These are phyloP conservation scores for Podaxis sp. DNA, from an alignment of 768 basidiomycete genomes.

Conservation along the genomic window DNA sequence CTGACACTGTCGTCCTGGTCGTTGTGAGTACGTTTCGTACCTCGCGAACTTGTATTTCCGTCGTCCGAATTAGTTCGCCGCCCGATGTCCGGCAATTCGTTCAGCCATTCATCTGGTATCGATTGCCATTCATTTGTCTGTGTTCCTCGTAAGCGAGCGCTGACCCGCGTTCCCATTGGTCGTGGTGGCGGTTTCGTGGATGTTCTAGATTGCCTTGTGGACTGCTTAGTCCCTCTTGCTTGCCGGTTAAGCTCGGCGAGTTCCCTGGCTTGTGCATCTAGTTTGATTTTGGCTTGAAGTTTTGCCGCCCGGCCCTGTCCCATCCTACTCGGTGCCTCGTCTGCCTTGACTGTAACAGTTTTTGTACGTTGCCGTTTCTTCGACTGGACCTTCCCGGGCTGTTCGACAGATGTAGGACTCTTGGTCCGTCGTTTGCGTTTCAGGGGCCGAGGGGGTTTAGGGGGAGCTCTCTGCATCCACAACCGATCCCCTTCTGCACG, in stretches of 20 bases:
- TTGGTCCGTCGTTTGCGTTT: slow-evolving; percentile 34
- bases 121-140: slow-evolving; percentile 73
- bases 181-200: slow-evolving; percentile 19
- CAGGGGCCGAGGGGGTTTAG: slow-evolving; percentile 36
- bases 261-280: slow-evolving; percentile 66
- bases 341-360: neutral
- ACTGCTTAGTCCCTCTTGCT: slow-evolving; percentile 20
- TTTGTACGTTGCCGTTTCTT: slow-evolving; percentile 21
- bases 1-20: slow-evolving; percentile 60
- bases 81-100: slow-evolving; percentile 16
- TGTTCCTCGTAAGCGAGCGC: slow-evolving; percentile 57
- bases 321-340: slow-evolving; percentile 21
- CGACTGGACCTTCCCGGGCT: slow-evolving; percentile 14
- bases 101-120: slow-evolving; percentile 74
- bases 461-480: slow-evolving; percentile 78
- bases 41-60: slow-evolving; percentile 32
- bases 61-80: neutral
- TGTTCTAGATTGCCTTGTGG: slow-evolving; percentile 12
- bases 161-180: slow-evolving; percentile 56
- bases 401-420: slow-evolving; percentile 10
- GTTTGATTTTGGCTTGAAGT: slow-evolving; percentile 62
- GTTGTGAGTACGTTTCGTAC: slow-evolving; percentile 29
- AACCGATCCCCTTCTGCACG: slow-evolving; percentile 63
- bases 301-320: slow-evolving; percentile 64
- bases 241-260: slow-evolving; percentile 59